A percentile compares a stretch with the other conserved stretches of the same genome.
Conservation (phyloP, 1,139 yeast species). For the Fermentozyma sake region DNA sequence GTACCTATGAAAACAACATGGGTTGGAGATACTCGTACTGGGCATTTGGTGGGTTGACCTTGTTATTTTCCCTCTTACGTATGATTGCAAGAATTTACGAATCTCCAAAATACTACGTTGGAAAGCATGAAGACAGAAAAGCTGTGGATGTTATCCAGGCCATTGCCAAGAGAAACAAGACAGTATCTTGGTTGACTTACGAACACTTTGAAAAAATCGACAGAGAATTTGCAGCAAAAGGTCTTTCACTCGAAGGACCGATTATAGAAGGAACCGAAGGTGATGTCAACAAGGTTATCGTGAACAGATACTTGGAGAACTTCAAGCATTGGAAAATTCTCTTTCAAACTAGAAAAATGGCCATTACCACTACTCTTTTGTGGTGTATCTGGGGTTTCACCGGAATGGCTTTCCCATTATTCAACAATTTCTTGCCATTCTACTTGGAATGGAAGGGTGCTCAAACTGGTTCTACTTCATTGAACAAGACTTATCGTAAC, state of each 20-base stretch:
- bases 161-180: conserved; percentile 2
- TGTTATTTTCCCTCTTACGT: conserved; percentile 1
- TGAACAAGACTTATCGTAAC: conserved; percentile 7
- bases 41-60: conserved; percentile 3
- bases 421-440: conserved; percentile 46
- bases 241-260: conserved; percentile 1
- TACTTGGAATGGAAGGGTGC: conserved; percentile 25
- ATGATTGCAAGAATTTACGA: conserved; percentile 3
- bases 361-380: conserved; percentile 5
- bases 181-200: conserved; percentile 1
- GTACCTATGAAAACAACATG: conserved; percentile 11
- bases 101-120: conserved; percentile 2
- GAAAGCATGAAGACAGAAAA: conserved; percentile 1
- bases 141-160: conserved; percentile 3
- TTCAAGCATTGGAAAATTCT: conserved; percentile 5
- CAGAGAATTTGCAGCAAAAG: conserved; percentile 2
- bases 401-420: conserved; percentile 51
- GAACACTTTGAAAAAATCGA: conserved; percentile 1
- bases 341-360: conserved; percentile 5
- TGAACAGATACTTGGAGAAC: conserved; percentile 2
- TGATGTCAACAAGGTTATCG: conserved; percentile 1
- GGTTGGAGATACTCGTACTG: conserved; percentile 10
- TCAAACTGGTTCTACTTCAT: conserved; percentile 6
- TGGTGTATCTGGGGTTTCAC: conserved; percentile 38
- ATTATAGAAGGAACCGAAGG: neutral